A percentile compares a stretch with the other conserved stretches of the same genome.
Evolutionary conservation across 306 rosid genomes (phyloP).

Genomic region (Carpinus viminea): DNA sequence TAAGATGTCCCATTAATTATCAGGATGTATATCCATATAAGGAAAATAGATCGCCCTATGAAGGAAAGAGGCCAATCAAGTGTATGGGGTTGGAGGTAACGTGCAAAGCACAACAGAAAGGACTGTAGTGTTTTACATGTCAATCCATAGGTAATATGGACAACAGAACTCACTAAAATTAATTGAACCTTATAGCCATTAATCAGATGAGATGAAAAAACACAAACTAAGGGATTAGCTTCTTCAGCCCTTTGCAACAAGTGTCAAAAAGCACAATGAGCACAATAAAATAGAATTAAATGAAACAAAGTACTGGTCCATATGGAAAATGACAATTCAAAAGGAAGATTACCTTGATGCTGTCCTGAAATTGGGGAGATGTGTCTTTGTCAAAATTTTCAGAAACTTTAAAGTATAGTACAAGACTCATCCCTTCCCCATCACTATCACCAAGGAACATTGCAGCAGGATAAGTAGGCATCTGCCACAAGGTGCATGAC

Average conservation of each 20-base stretch:
- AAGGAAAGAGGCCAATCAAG: not conserved
- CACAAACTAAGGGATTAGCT: not conserved
- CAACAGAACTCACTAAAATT: not conserved
- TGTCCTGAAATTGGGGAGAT: constrained; percentile 77
- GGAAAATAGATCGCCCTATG: not conserved
- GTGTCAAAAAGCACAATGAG: not conserved
- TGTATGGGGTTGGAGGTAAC: not conserved
- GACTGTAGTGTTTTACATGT: not conserved
- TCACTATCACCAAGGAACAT: constrained; percentile 87
- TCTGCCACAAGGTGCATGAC: constrained; percentile 43
- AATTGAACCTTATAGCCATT: not conserved
- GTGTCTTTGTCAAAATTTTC: constrained; percentile 64
- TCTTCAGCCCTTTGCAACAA: not conserved
- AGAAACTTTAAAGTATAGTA: constrained; percentile 68
- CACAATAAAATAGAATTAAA: constrained; percentile 6
- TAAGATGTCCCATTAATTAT: not conserved
- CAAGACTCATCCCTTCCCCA: constrained; percentile 93
- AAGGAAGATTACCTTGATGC: constrained; percentile 59
- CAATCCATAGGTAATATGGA: not conserved
- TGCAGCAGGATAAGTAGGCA: constrained; percentile 94
- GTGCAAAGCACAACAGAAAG: not conserved
- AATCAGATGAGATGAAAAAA: not conserved
- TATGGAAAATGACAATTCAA: not conserved
- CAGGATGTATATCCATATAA: not conserved
- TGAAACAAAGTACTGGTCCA: not conserved